Evolutionary conservation across 1,139 yeast species (phyloP), one percentile per base, ranked within the genome.

Genomic region (Kodamaea arcana): DNA sequence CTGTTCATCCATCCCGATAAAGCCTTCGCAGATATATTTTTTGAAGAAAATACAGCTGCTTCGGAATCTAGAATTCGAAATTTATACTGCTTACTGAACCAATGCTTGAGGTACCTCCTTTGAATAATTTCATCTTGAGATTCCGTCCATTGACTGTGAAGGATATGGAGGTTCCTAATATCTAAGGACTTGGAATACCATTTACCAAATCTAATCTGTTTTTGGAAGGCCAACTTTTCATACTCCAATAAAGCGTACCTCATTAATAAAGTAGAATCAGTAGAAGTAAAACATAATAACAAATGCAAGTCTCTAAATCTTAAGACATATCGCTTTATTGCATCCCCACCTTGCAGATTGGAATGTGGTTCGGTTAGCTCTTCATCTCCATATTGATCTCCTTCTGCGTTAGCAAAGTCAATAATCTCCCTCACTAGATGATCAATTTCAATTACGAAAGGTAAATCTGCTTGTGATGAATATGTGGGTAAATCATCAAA

Each of bases 351-450:
- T 12, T 18, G 29, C 10, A 17, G 18, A 17, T 27, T 20, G 4
- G n/a, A 6, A 4, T 4, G 9, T 9, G 15, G 4, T 6, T 27
- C 30, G 6, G 13, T 12, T 9, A 5, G 12, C 12, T 40, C 32
- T 13, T 32, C 43, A 5, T 53, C 56, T n/a, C n/a, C n/a, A n/a
- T n/a, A n/a, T 11, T 45, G 47, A 2, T 43, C 37, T 9, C 40
- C 46, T 7, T 60, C 64, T 16, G 52, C 57, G 31, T 54, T 54
- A 32, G 62, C 69, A 35, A 48, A 64, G 21, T 60, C 65, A 3
- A 56, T 52, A 2, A 67, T 51, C 3, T 42, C 37, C 24, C 54
- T 50, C 3, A 62, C 52, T 9, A 54, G 37, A 7, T 33, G 23
- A 4, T 53, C 56, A 9, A 66, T 39, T 5, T 43, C 41, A 20